Conservation (phyloP, 352 stramenopile genomes). For the Pseudoperonospora humuli region DNA sequence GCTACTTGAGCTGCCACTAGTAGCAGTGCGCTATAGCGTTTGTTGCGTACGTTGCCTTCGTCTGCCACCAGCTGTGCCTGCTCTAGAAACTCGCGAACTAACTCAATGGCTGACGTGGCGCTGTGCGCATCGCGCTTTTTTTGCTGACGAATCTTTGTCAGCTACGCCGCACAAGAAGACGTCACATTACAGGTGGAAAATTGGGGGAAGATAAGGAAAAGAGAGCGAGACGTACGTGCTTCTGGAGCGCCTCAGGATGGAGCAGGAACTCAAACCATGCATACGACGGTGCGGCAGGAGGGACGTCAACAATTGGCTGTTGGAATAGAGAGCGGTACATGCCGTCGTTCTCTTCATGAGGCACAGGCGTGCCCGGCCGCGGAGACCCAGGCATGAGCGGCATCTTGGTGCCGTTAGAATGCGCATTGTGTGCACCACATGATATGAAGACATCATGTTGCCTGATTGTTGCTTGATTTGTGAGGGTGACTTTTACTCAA, state of each 20-base stretch:
- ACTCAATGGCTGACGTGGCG: conserved; percentile 63
- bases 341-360: conserved; percentile 47
- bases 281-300: conserved; percentile 53
- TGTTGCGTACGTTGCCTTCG: conserved; percentile 67
- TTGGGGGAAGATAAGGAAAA: background rate
- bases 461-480: conserved; percentile 6
- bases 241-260: conserved; percentile 61
- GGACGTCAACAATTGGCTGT: conserved; percentile 69
- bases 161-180: conserved; percentile 13
- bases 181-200: background rate
- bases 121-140: conserved; percentile 34
- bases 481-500: conserved; percentile 11
- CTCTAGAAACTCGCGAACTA: conserved; percentile 78
- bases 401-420: conserved; percentile 13
- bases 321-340: conserved; percentile 83
- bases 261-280: conserved; percentile 85
- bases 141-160: conserved; percentile 43
- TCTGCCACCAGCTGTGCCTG: conserved; percentile 75
- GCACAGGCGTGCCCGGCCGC: conserved; percentile 31
- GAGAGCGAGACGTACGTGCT: conserved; percentile 39
- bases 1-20: conserved; percentile 67
- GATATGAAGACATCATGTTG: background rate
- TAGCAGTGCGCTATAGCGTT: conserved; percentile 60
- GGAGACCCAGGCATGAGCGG: conserved; percentile 57
- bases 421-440: conserved; percentile 4